Conservation (phyloP, 148 eudicot genomes). For the Diospyros kaki region DNA sequence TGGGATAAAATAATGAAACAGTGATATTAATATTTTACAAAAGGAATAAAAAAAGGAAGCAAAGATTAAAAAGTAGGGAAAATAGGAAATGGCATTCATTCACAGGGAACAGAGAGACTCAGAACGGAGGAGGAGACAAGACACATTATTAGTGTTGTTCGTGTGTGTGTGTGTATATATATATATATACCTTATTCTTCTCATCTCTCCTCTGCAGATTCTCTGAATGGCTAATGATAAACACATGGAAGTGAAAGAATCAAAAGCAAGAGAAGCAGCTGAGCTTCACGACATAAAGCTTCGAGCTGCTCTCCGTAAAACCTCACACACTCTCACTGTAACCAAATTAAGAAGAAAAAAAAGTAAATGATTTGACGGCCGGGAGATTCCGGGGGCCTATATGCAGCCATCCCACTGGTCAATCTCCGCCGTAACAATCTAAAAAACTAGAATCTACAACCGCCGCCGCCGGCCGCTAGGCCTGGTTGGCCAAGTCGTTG, state of each 20-base stretch:
- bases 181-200: no score
- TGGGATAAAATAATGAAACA: no score
- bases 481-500: constrained; percentile 22
- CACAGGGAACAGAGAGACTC: no score
- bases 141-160: no score
- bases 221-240: background rate
- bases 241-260: background rate
- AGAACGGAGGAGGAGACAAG: no score
- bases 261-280: constrained; percentile 17
- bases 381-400: constrained; percentile 14
- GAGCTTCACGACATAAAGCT: constrained; percentile 25
- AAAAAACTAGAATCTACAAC: background rate
- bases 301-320: constrained; percentile 13
- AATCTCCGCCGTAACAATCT: constrained; percentile 1
- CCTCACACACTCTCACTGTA: background rate
- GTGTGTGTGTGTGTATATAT: no score
- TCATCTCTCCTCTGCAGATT: no score
- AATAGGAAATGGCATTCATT: no score
- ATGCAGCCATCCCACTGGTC: constrained; percentile 20
- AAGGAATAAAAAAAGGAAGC: no score
- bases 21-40: no score
- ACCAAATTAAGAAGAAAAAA: background rate
- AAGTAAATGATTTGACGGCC: background rate
- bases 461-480: background rate
- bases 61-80: no score